Percentiles rank a stretch among this genome's conserved stretches.
phyloP scores from a whole-genome alignment of 2,329 filamentous ascomycete species.

The Phaeosphaeriaceae sp. region DNA sequence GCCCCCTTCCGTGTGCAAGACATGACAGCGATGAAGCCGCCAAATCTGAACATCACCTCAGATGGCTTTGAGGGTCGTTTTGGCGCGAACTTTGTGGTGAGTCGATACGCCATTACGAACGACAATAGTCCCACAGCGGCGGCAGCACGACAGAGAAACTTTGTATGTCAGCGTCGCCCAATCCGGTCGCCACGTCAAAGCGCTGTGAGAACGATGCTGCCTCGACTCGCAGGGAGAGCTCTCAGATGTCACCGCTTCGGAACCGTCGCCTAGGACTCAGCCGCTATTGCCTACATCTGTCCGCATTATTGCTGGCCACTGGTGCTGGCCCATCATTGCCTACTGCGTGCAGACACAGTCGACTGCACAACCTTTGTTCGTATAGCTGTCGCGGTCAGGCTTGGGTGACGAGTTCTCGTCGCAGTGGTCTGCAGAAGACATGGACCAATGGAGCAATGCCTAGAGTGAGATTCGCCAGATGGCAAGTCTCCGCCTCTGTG shows the following conservation, averaged over 20 bases:
- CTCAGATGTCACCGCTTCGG: conserved; percentile 13
- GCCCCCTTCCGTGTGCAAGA: conserved; percentile 6
- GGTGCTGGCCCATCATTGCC: conserved; percentile 13
- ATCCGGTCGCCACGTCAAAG: conserved; percentile 25
- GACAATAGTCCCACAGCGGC: conserved; percentile 8
- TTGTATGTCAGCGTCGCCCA: conserved; percentile 15
- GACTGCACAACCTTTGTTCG: conserved; percentile 19
- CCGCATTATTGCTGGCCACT: conserved; percentile 1
- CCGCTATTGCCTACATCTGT: conserved; percentile 30
- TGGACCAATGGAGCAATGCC: neutral
- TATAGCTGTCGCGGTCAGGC: neutral
- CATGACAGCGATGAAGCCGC: conserved; percentile 5
- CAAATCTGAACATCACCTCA: neutral
- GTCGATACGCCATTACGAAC: conserved; percentile 16
- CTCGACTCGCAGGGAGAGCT: conserved; percentile 15
- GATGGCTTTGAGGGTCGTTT: conserved; percentile 1
- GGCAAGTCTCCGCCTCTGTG: neutral
- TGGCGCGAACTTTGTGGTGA: conserved; percentile 15
- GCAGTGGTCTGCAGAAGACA: conserved; percentile 1
- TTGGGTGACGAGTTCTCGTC: neutral
- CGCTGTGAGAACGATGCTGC: conserved; percentile 13
- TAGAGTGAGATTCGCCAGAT: neutral
- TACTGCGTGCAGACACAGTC: conserved; percentile 18
- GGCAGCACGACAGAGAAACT: conserved; percentile 12
- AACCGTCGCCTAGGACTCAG: conserved; percentile 31